Conservation (phyloP, 148 eudicot genomes). For the Beta vulgaris region DNA sequence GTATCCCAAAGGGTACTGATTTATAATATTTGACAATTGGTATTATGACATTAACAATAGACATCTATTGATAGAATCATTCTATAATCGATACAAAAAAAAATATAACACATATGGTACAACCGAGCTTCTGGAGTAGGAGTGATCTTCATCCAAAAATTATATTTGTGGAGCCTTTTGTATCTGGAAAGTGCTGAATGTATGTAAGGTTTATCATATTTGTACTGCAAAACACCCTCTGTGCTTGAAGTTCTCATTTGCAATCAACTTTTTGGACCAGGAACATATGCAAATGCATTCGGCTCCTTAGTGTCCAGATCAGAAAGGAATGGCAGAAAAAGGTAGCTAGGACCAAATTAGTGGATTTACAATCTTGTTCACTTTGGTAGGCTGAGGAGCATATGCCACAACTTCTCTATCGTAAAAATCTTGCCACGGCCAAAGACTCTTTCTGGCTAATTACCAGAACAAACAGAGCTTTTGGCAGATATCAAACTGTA, state of each 20-base stretch:
- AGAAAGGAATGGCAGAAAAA: neutral
- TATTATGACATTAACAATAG: neutral
- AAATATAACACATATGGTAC: constrained; percentile 8
- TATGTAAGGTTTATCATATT: neutral
- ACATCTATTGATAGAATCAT: neutral
- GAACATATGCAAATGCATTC: neutral
- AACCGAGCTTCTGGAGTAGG: neutral
- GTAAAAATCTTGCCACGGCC: neutral
- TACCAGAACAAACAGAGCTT: constrained; percentile 15
- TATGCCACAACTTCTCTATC: neutral
- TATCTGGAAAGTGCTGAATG: constrained; percentile 3
- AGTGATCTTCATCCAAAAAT: neutral
- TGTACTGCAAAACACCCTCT: constrained; percentile 6
- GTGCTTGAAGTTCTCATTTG: constrained; percentile 1
- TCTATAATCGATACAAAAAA: constrained; percentile 1
- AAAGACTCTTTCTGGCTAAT: constrained; percentile 19
- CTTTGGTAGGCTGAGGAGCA: neutral
- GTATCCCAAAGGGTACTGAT: too few species aligned
- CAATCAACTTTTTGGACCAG: neutral
- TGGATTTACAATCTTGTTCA: neutral
- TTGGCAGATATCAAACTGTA: constrained; percentile 20
- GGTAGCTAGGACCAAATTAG: neutral
- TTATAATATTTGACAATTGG: neutral
- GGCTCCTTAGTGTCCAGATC: neutral
- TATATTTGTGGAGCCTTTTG: neutral